Conservation (phyloP, 73 alveolate genomes). For the Paramecium sonneborni region DNA sequence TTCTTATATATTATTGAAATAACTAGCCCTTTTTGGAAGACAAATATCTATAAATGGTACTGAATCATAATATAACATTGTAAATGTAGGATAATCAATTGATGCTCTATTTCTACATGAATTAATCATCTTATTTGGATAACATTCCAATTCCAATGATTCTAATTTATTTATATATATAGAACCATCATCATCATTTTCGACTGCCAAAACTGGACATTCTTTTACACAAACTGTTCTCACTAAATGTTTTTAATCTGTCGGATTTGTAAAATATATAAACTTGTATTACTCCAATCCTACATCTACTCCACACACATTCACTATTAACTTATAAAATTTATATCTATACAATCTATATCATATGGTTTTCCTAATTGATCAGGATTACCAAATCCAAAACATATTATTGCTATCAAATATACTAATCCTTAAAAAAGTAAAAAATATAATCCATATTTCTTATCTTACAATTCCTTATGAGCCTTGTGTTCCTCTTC, state of each 20-base stretch:
- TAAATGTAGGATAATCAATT: background rate
- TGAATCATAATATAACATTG: background rate
- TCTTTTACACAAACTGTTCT: slow-evolving; percentile 12
- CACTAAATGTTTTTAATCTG: background rate
- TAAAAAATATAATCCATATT: slow-evolving; percentile 7
- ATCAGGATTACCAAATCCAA: slow-evolving; percentile 40
- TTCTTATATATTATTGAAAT: background rate
- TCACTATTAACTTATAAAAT: background rate
- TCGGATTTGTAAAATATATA: background rate
- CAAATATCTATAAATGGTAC: slow-evolving; percentile 15
- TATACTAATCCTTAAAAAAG: slow-evolving; percentile 20
- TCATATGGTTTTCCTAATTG: slow-evolving; percentile 25
- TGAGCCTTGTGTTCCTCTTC: background rate
- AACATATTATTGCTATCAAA: background rate
- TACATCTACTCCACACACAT: slow-evolving; percentile 31
- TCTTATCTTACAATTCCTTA: background rate
- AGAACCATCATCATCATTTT: background rate
- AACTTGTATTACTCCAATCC: background rate
- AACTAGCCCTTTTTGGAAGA: background rate
- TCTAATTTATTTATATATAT: background rate
- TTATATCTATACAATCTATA: background rate
- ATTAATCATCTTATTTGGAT: background rate
- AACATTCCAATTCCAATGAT: background rate
- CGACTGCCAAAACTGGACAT: background rate
- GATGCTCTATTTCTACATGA: slow-evolving; percentile 26